Percentiles rank a stretch among this genome's conserved stretches.
These are phyloP conservation scores for Lachancea cidri DNA, from an alignment of 805 yeast genomes.

Conservation along the genomic window DNA sequence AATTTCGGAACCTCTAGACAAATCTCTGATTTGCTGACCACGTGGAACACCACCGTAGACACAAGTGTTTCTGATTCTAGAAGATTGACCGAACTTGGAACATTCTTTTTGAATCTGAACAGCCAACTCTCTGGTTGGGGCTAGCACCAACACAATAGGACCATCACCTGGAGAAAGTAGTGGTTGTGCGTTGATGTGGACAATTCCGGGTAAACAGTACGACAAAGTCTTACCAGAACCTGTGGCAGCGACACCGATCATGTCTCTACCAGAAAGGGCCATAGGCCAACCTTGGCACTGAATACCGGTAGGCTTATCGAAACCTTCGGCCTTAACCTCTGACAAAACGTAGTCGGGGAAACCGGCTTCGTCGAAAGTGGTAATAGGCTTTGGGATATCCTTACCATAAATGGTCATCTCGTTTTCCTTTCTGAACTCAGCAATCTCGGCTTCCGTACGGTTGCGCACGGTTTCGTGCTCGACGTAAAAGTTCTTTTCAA, in stretches of 20 bases:
- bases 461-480: constrained; percentile 76
- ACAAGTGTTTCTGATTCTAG: constrained; percentile 94
- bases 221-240: constrained; percentile 99
- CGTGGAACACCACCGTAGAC: constrained; percentile 99
- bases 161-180: constrained; percentile 92
- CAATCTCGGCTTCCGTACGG: constrained; percentile 71
- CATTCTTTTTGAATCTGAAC: constrained; percentile 97
- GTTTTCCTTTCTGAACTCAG: constrained; percentile 68
- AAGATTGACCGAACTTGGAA: constrained; percentile 85
- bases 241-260: constrained; percentile 98
- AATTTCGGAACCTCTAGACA: constrained; percentile 92
- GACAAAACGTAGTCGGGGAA: constrained; percentile 90
- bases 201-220: constrained; percentile 94
- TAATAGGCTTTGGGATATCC: constrained; percentile 91
- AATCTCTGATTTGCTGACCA: constrained; percentile 96
- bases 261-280: constrained; percentile 98
- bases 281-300: constrained; percentile 99
- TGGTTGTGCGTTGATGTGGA: constrained; percentile 98
- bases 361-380: constrained; percentile 92
- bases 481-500: constrained; percentile 90
- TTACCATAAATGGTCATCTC: constrained; percentile 83
- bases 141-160: constrained; percentile 90
- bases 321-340: constrained; percentile 89
- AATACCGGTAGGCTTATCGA: constrained; percentile 90
- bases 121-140: constrained; percentile 98